phyloP scores from a whole-genome alignment of 2,329 filamentous ascomycete genomes.

The Exophiala alcalophila region DNA sequence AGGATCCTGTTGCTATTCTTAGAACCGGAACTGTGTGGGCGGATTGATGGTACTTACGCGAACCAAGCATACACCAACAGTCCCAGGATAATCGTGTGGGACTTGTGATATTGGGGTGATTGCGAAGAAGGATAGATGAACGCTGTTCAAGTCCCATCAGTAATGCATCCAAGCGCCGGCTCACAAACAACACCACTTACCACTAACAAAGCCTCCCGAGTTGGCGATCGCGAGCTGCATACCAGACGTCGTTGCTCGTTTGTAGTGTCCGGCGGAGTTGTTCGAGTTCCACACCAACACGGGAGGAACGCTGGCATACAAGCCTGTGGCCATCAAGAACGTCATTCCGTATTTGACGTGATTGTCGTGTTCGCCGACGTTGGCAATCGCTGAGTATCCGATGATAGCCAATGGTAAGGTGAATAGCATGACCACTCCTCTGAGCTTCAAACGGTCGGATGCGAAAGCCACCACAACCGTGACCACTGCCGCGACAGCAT shows the following conservation, averaged over 20 bases:
- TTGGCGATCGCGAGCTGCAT: constrained; percentile 66
- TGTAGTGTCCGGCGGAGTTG: constrained; percentile 67
- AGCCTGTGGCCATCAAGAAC: constrained; percentile 63
- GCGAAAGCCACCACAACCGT: constrained; percentile 69
- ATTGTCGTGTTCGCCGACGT: constrained; percentile 44
- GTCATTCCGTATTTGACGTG: constrained; percentile 63
- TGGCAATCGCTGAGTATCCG: constrained; percentile 63
- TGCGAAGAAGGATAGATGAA: constrained; percentile 61
- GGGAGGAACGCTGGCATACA: constrained; percentile 62
- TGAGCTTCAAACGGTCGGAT: constrained; percentile 66
- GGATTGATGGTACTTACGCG: constrained; percentile 49
- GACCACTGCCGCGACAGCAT: constrained; percentile 66
- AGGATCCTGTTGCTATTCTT: constrained; percentile 47
- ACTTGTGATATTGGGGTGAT: constrained; percentile 57
- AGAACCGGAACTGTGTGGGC: constrained; percentile 22
- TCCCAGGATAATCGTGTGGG: constrained; percentile 61
- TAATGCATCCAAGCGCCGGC: background rate
- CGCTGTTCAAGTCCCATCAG: constrained; percentile 36
- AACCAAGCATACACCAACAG: constrained; percentile 63
- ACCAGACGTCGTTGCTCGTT: constrained; percentile 58
- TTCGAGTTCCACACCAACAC: constrained; percentile 66
- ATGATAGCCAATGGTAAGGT: constrained; percentile 62
- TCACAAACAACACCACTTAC: constrained; percentile 2
- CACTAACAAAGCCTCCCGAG: constrained; percentile 62
- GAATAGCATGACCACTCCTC: constrained; percentile 65